phyloP scores from a whole-genome alignment of 1,139 yeast genomes.

The Saccharomyces pastorianus region DNA sequence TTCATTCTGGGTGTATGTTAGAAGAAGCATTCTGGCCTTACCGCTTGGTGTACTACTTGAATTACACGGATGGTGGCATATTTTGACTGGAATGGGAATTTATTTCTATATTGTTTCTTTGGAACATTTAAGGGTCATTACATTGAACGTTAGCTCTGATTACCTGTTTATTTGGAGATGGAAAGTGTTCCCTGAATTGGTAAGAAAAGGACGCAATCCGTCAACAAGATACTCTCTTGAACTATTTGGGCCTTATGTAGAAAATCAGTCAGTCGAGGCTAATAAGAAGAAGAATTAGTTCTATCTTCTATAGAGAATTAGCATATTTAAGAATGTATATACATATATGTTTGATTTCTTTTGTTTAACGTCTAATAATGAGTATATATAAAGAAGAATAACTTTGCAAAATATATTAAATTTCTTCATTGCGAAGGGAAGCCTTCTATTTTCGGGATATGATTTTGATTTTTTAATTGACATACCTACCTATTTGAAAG shows the following conservation, averaged over 20 bases:
- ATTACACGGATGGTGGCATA: constrained; percentile 98
- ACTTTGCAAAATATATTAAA: too few species aligned
- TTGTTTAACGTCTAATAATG: neutral
- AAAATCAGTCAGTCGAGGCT: neutral
- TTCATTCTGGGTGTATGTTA: constrained; percentile 44
- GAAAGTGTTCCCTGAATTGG: constrained; percentile 40
- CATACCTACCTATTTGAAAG: neutral
- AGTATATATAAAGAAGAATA: too few species aligned
- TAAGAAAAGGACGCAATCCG: constrained; percentile 6
- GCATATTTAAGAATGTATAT: neutral
- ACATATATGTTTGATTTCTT: neutral
- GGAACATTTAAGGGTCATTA: constrained; percentile 58
- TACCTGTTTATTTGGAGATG: constrained; percentile 46
- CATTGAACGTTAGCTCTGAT: constrained; percentile 43
- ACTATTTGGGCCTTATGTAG: constrained; percentile 5
- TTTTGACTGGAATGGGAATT: constrained; percentile 73
- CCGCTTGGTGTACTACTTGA: constrained; percentile 84
- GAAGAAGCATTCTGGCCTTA: constrained; percentile 61
- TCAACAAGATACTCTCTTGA: constrained; percentile 4
- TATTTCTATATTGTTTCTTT: constrained; percentile 52
- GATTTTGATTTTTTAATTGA: too few species aligned
- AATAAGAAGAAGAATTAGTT: neutral
- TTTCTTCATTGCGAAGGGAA: neutral
- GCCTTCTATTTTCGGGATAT: too few species aligned
- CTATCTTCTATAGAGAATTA: too few species aligned